A percentile compares a stretch with the other conserved stretches of the same genome.
phyloP scores from a whole-genome alignment of 306 rosid genomes.

The Rosa multiflora region DNA sequence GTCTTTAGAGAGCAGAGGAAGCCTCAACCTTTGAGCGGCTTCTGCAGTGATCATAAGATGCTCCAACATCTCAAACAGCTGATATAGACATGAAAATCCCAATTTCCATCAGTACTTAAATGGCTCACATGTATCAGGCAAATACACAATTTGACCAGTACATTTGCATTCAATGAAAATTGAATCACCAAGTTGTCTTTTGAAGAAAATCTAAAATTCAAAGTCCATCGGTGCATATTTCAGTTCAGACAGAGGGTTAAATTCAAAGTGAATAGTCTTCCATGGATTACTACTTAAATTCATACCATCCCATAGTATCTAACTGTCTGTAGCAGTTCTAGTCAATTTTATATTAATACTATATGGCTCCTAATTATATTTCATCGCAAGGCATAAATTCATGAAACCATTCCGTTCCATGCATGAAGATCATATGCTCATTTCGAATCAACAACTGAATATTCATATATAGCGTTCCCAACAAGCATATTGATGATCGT shows the following conservation, averaged over 20 bases:
- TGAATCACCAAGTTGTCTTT: not conserved
- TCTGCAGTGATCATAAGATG: slow-evolving; percentile 85
- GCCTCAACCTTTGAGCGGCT: slow-evolving; percentile 88
- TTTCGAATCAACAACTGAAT: not conserved
- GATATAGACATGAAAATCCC: slow-evolving; percentile 25
- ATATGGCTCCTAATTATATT: not conserved
- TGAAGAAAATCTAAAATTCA: not conserved
- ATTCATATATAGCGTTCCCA: not conserved
- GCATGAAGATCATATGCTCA: not conserved
- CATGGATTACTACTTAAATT: not conserved
- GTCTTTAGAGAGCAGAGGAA: slow-evolving; percentile 88
- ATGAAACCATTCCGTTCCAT: not conserved
- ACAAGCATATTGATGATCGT: not conserved
- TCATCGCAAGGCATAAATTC: not conserved
- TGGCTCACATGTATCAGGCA: not conserved
- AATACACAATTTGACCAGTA: not conserved
- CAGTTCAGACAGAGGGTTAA: not conserved
- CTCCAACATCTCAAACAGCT: slow-evolving; percentile 87
- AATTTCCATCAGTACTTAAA: slow-evolving; percentile 12
- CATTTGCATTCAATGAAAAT: not conserved
- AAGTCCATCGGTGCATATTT: not conserved
- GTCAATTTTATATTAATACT: not conserved
- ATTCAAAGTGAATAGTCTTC: not conserved
- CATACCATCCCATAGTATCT: not conserved
- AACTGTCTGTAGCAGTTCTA: not conserved